phyloP scores from a whole-genome alignment of 495 filamentous ascomycete genomes.

The Glutinoglossum americanum region DNA sequence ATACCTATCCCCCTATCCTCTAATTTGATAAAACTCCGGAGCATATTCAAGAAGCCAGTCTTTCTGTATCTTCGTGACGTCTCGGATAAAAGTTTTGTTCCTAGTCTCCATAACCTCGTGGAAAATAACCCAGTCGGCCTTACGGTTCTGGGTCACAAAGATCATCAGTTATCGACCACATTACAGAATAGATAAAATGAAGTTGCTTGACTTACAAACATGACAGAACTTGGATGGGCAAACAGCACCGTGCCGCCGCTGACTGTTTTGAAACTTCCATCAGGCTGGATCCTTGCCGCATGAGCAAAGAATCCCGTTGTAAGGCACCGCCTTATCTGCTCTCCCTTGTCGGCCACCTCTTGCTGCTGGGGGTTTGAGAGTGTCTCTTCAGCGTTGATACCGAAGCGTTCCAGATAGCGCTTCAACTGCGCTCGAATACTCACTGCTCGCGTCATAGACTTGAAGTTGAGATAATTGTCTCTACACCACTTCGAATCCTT shows the following conservation, averaged over 20 bases:
- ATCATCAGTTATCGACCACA: constrained; percentile 8
- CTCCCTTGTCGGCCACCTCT: constrained; percentile 29
- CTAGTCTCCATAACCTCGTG: constrained; percentile 87
- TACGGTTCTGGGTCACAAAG: constrained; percentile 42
- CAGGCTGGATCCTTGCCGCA: constrained; percentile 85
- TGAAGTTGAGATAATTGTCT: constrained; percentile 71
- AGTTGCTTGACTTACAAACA: constrained; percentile 44
- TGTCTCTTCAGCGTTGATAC: constrained; percentile 44
- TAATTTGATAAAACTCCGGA: constrained; percentile 56
- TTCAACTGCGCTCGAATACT: constrained; percentile 73
- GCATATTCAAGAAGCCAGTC: constrained; percentile 80
- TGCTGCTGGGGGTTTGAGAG: constrained; percentile 11
- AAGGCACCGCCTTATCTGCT: constrained; percentile 67
- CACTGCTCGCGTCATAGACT: constrained; percentile 58
- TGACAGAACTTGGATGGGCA: constrained; percentile 79
- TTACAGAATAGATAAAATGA: neutral
- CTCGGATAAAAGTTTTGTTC: constrained; percentile 74
- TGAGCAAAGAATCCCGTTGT: constrained; percentile 89
- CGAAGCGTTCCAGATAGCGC: constrained; percentile 71
- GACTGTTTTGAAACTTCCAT: constrained; percentile 74
- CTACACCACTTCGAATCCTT: constrained; percentile 76
- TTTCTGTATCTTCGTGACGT: constrained; percentile 82
- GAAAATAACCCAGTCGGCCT: constrained; percentile 95
- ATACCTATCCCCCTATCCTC: constrained; percentile 1
- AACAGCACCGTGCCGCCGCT: constrained; percentile 51